A percentile compares a stretch with the other conserved stretches of the same genome.
These are phyloP conservation scores for Symbiodinium natans DNA, from an alignment of 73 alveolate genomes.

Conservation along the genomic window DNA sequence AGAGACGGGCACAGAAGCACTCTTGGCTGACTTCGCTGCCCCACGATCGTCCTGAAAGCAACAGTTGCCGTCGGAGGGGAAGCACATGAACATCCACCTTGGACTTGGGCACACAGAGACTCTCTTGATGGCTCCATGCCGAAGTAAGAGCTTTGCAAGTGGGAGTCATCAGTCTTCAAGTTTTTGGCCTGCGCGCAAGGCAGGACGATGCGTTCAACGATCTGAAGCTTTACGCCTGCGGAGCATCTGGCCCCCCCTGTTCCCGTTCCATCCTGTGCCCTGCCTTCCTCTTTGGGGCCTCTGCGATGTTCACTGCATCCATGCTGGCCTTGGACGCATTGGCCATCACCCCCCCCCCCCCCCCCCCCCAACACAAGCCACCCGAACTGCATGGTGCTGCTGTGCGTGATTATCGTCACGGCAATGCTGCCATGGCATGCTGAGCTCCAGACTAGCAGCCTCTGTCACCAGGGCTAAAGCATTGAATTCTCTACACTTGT, in stretches of 20 bases:
- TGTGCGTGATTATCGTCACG: too few species aligned
- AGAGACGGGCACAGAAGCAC: background rate
- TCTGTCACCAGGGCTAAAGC: background rate
- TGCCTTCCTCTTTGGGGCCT: slow-evolving; percentile 15
- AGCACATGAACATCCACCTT: slow-evolving; percentile 92
- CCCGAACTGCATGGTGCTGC: too few species aligned
- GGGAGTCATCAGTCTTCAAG: slow-evolving; percentile 2
- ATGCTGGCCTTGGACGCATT: background rate
- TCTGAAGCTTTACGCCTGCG: too few species aligned
- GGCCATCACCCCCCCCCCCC: too few species aligned
- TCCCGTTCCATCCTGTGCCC: too few species aligned
- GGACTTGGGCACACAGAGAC: background rate
- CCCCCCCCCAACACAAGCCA: too few species aligned
- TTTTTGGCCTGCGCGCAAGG: background rate
- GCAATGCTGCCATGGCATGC: background rate
- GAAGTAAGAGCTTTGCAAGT: background rate
- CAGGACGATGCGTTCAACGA: too few species aligned
- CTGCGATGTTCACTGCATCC: background rate
- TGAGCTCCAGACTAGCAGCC: background rate
- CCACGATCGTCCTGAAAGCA: slow-evolving; percentile 62
- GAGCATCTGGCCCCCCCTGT: too few species aligned
- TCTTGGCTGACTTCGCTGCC: background rate
- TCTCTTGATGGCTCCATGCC: background rate
- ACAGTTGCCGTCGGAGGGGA: slow-evolving; percentile 71
- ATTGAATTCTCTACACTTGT: background rate